Evolutionary conservation across 2,329 filamentous ascomycete genomes (phyloP).

Genomic region (Grosmannia penicillata): DNA sequence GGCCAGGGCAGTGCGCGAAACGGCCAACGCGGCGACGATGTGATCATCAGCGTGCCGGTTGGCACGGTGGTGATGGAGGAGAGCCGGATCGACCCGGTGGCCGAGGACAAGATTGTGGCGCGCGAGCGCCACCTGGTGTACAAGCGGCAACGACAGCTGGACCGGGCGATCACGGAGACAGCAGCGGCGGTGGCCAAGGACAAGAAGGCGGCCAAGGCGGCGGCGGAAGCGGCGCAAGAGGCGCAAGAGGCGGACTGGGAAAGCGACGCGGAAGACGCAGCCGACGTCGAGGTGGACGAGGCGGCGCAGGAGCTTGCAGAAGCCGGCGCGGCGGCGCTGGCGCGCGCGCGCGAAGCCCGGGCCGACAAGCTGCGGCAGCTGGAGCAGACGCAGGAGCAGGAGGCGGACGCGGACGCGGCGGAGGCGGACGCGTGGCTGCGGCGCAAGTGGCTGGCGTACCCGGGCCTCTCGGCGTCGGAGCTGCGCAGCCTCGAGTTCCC

Average conservation of each 20-base stretch:
- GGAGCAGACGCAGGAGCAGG: slow-evolving; percentile 25
- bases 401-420: slow-evolving; percentile 25
- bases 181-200: neutral
- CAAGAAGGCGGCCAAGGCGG: neutral
- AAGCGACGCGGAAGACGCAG: too few species aligned
- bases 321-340: too few species aligned
- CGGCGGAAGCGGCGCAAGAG: neutral
- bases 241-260: neutral
- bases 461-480: slow-evolving; percentile 59
- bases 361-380: slow-evolving; percentile 25
- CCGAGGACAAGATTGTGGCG: slow-evolving; percentile 39
- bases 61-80: slow-evolving; percentile 84
- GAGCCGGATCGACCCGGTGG: slow-evolving; percentile 59
- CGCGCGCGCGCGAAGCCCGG: too few species aligned
- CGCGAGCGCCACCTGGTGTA: slow-evolving; percentile 2
- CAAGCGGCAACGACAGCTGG: slow-evolving; percentile 3
- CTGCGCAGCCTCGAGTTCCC: slow-evolving; percentile 39
- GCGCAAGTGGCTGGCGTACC: slow-evolving; percentile 77
- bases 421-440: slow-evolving; percentile 31
- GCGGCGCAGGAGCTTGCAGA: slow-evolving; percentile 19
- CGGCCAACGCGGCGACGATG: slow-evolving; percentile 71
- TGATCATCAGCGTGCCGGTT: slow-evolving; percentile 80
- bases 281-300: neutral
- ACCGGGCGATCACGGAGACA: neutral
- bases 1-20: slow-evolving; percentile 60